A percentile compares a stretch with the other conserved stretches of the same genome.
Conservation (phyloP, 2,329 filamentous ascomycete species). For the Knufia petricola region DNA sequence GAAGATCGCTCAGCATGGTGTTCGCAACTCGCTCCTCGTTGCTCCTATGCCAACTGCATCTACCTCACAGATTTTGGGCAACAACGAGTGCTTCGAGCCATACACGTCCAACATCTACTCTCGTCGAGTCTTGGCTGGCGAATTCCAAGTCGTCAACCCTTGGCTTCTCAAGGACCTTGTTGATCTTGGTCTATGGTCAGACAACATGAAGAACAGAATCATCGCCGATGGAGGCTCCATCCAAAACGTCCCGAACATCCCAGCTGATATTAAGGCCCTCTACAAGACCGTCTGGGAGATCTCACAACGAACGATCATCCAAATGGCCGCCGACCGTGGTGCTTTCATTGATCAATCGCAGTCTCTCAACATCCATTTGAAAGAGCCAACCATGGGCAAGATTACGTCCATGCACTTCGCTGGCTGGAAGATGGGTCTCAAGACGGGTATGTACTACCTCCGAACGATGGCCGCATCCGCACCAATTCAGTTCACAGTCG, state of each 20-base stretch:
- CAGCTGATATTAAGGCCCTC: constrained; percentile 84
- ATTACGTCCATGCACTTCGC: constrained; percentile 99
- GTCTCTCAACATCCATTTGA: constrained; percentile 98
- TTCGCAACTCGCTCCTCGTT: constrained; percentile 89
- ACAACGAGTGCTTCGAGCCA: constrained; percentile 99
- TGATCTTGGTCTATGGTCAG: constrained; percentile 95
- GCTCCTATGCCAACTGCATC: constrained; percentile 97
- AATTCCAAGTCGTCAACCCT: constrained; percentile 99
- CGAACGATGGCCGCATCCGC: constrained; percentile 94
- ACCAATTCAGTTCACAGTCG: constrained; percentile 97
- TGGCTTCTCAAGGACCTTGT: constrained; percentile 98
- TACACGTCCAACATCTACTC: constrained; percentile 99
- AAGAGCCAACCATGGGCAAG: constrained; percentile 98
- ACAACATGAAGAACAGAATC: constrained; percentile 99
- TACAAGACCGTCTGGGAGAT: constrained; percentile 99
- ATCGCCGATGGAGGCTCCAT: constrained; percentile 93
- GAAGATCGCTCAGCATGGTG: constrained; percentile 82
- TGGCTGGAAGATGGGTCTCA: constrained; percentile 97
- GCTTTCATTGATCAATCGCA: constrained; percentile 99
- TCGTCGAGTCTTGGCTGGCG: constrained; percentile 89
- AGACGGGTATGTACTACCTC: constrained; percentile 99
- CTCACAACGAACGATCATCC: constrained; percentile 84
- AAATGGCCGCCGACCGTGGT: constrained; percentile 97
- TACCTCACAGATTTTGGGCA: constrained; percentile 94
- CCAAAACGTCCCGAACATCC: constrained; percentile 94